Evolutionary conservation across 495 filamentous ascomycete species (phyloP), one percentile per base, ranked within the genome.

Genomic region (Margaritispora aquatica): DNA sequence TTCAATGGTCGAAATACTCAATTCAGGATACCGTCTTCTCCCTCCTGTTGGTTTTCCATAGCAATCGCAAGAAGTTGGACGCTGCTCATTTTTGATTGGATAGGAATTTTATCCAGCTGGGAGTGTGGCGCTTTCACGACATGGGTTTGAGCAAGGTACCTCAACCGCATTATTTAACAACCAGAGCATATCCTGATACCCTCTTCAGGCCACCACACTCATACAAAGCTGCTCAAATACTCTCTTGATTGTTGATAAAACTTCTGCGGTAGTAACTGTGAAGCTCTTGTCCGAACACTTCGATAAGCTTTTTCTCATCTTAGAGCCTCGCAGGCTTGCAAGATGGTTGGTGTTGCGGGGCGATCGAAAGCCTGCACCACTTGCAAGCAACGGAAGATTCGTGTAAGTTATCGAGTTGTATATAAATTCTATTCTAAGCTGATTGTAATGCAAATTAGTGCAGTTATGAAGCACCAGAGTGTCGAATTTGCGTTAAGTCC

Each of bases 351-450:
- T 24, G 71, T 77, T 36, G 59, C 75, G 22, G 76, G 76, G 20
- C 71, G 73, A 48, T 79, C 76, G 7, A 75, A 74, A 63, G 75
- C 71, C 11, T 79, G 76, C 61, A 73, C 73, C 29, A 76, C 75
- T 20, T 77, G 75, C 64, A 71, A 72, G 27, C 63, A 69, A 36
- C 67, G 71, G 26, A 75, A 76, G 61, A 70, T 75, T 22, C 69
- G 68, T 19, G 75, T 77, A 60, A 23, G 69, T 64, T 38, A 11
- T 13, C 26, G 27, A 24, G 26, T 22, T 17, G 24, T 15, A 31
- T 1, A 47, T 21, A 9, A 15, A 23, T 1, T 50, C 20, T 19
- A 41, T 54, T 51, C 27, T 26, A 11, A 41, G 19, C 21, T 48
- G 46, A 53, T 47, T 31, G 54, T 26, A 59, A 41, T 5, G 26